Evolutionary conservation across 1,139 yeast genomes (phyloP).

Genomic region (Ashbya aceris): DNA sequence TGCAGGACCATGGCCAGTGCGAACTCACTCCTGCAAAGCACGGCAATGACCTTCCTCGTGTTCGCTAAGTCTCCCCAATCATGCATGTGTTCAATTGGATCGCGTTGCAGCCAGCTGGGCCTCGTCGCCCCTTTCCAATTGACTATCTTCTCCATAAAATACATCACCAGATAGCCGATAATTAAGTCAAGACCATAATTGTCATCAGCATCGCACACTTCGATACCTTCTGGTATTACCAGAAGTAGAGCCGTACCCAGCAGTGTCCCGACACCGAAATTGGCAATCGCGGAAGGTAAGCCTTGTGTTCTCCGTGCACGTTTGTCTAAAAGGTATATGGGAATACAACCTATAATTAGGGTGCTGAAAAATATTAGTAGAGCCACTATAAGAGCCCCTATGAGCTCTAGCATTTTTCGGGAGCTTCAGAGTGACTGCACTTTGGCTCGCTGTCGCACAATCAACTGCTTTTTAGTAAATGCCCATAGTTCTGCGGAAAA

Average conservation of each 20-base stretch:
- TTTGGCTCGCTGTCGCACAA: constrained; percentile 3
- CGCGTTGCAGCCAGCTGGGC: constrained; percentile 2
- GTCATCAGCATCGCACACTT: constrained; percentile 31
- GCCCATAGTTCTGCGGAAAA: no score
- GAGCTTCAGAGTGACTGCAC: no score
- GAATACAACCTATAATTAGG: constrained; percentile 31
- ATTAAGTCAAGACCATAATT: constrained; percentile 27
- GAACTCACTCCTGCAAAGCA: constrained; percentile 32
- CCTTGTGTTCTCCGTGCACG: constrained; percentile 14
- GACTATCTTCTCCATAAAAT: constrained; percentile 21
- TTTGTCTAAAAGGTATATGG: constrained; percentile 23
- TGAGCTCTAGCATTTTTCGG: no score
- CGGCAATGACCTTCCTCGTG: constrained; percentile 14
- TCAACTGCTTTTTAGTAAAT: no score
- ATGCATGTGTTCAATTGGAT: constrained; percentile 1
- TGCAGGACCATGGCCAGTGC: constrained; percentile 53
- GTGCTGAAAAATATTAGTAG: constrained; percentile 20
- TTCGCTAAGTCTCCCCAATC: constrained; percentile 14
- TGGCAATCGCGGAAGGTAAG: constrained; percentile 28
- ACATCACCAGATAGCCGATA: constrained; percentile 26
- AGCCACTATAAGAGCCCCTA: constrained; percentile 13
- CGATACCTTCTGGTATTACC: constrained; percentile 54
- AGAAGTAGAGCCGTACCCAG: constrained; percentile 47
- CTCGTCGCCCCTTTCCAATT: constrained; percentile 6
- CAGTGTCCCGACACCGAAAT: constrained; percentile 48